Conservation (phyloP, 2,329 filamentous ascomycete genomes). For the Cadophora sp. region DNA sequence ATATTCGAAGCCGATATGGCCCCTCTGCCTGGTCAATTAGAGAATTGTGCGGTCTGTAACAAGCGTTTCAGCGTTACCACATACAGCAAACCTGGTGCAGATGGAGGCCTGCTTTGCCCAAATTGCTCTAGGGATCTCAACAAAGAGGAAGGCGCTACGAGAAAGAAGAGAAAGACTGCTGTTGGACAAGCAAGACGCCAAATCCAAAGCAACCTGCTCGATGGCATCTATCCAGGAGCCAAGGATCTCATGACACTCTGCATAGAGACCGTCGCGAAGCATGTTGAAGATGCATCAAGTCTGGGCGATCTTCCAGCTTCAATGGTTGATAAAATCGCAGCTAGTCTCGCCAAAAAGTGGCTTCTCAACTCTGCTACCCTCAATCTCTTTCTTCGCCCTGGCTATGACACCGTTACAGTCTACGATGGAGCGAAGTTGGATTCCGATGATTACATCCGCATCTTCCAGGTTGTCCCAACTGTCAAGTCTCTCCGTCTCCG, state of each 20-base stretch:
- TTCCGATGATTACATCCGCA: slow-evolving; percentile 77
- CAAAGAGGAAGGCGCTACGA: slow-evolving; percentile 67
- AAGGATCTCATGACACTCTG: slow-evolving; percentile 72
- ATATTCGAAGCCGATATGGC: slow-evolving; percentile 55
- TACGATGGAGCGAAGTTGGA: slow-evolving; percentile 70
- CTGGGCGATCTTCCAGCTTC: slow-evolving; percentile 64
- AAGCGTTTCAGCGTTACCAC: slow-evolving; percentile 93
- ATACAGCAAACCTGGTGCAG: slow-evolving; percentile 81
- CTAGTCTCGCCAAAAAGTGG: slow-evolving; percentile 65
- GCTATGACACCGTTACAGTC: slow-evolving; percentile 58
- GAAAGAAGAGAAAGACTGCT: slow-evolving; percentile 61
- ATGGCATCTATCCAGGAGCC: slow-evolving; percentile 71
- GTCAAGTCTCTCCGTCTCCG: slow-evolving; percentile 76
- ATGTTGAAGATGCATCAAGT: slow-evolving; percentile 67
- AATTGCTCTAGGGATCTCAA: slow-evolving; percentile 79
- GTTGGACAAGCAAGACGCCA: slow-evolving; percentile 69
- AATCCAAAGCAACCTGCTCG: slow-evolving; percentile 82
- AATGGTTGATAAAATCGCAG: slow-evolving; percentile 64
- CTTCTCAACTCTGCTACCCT: slow-evolving; percentile 61
- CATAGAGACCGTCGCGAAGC: slow-evolving; percentile 67
- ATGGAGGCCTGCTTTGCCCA: slow-evolving; percentile 85
- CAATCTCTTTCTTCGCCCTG: slow-evolving; percentile 62
- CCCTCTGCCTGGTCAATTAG: slow-evolving; percentile 72
- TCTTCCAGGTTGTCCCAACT: slow-evolving; percentile 77
- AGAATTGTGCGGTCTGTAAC: slow-evolving; percentile 83